These are phyloP conservation scores for Xerocomellus amylosporus DNA, from an alignment of 768 basidiomycete genomes.

Conservation along the genomic window DNA sequence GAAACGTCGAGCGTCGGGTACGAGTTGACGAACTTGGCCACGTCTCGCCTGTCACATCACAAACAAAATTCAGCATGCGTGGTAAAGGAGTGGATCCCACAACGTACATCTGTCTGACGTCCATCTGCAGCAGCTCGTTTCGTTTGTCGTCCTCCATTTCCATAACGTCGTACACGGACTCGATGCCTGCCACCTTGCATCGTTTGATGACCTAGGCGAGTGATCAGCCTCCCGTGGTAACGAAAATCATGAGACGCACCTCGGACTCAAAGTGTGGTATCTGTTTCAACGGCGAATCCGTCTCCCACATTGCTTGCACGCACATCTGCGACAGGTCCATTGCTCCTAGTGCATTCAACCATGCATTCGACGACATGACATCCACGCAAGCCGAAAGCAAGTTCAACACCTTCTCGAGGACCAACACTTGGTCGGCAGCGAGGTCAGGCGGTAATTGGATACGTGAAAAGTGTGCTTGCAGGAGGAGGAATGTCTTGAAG, in stretches of 20 bases:
- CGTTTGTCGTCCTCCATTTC: conserved; percentile 95
- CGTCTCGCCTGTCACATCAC: conserved; percentile 66
- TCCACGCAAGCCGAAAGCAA: conserved; percentile 93
- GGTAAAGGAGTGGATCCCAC: neutral
- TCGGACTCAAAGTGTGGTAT: conserved; percentile 95
- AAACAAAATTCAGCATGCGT: neutral
- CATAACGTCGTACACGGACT: conserved; percentile 96
- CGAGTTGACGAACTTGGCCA: conserved; percentile 93
- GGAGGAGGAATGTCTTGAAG: conserved; percentile 96
- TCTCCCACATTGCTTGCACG: conserved; percentile 97
- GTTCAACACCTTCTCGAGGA: conserved; percentile 89
- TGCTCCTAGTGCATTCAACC: conserved; percentile 89
- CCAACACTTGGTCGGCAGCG: conserved; percentile 83
- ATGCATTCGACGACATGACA: conserved; percentile 96
- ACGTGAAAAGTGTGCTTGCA: conserved; percentile 96
- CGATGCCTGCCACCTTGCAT: conserved; percentile 77
- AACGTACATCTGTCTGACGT: conserved; percentile 78
- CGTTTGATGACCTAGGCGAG: conserved; percentile 66
- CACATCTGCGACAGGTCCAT: conserved; percentile 99
- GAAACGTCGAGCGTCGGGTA: conserved; percentile 95
- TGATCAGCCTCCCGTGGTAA: neutral
- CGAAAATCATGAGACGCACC: conserved; percentile 37
- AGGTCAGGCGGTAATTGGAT: conserved; percentile 91
- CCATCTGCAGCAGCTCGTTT: conserved; percentile 80
- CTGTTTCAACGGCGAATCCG: conserved; percentile 91